Conservation (phyloP, 228 moss, liverwort and hornwort species). For the Sphagnum fallax region DNA sequence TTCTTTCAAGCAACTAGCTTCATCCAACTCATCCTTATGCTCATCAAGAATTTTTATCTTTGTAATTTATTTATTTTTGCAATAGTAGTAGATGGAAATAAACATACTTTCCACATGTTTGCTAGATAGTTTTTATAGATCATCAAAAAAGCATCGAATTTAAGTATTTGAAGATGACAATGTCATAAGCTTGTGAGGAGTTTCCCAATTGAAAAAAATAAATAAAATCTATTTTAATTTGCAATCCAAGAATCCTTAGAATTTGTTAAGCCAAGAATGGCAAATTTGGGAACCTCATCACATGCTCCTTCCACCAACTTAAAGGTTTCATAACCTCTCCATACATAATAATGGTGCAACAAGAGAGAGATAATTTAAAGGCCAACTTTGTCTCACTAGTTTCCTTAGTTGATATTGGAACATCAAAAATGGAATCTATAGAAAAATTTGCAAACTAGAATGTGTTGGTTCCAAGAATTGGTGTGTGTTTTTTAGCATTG, state of each 20-base stretch:
- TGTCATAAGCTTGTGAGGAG: not conserved
- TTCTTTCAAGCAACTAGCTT: not conserved
- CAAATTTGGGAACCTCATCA: not conserved
- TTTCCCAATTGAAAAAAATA: not conserved
- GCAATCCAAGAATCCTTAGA: not conserved
- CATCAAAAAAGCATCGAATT: not conserved
- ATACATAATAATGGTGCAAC: not conserved
- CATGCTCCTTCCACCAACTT: not conserved
- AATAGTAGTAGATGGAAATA: not conserved
- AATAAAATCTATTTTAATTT: not conserved
- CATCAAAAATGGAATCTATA: not conserved
- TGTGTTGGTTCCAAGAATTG: not conserved
- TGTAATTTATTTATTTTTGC: not conserved
- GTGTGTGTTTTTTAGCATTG: not conserved
- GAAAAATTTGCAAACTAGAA: not conserved
- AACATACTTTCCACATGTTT: not conserved
- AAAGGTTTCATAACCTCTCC: not conserved
- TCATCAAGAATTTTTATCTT: not conserved
- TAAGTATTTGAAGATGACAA: not conserved
- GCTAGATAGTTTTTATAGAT: not conserved
- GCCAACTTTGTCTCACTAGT: not conserved
- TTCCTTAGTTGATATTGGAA: not conserved
- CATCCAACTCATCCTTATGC: not conserved
- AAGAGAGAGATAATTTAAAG: not conserved
- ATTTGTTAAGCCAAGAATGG: not conserved